Percentiles rank a stretch among this genome's conserved stretches.
phyloP scores from a whole-genome alignment of 768 basidiomycete species.

The Lenzites betulinus region DNA sequence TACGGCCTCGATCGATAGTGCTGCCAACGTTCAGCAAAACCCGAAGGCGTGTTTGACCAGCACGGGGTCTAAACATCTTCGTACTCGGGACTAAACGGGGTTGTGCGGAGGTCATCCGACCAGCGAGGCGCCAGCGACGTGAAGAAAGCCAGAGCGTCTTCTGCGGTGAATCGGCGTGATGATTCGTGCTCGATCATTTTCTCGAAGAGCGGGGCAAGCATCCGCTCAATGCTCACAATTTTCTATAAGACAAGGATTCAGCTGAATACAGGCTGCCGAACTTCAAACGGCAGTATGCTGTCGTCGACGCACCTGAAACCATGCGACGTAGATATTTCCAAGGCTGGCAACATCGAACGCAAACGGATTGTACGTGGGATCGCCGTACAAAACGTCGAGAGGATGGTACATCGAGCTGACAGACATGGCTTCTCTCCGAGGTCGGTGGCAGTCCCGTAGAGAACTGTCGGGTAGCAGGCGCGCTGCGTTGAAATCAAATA shows the following conservation, averaged over 20 bases:
- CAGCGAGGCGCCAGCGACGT: not conserved
- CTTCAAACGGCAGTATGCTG: no score
- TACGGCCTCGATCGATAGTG: not conserved
- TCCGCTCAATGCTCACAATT: not conserved
- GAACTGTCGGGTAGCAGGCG: not conserved
- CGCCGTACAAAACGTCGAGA: not conserved
- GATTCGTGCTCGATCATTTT: not conserved
- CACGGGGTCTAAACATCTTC: not conserved
- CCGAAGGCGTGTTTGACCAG: not conserved
- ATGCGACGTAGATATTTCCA: not conserved
- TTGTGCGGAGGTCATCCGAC: not conserved
- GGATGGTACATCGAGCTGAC: not conserved
- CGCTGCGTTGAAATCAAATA: no score
- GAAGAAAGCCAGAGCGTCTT: not conserved
- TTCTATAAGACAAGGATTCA: not conserved
- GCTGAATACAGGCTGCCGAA: no score
- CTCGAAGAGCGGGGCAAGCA: not conserved
- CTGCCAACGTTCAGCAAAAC: not conserved
- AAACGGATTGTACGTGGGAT: constrained; percentile 1
- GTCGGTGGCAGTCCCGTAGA: not conserved
- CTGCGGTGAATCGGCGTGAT: not conserved
- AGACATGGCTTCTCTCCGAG: not conserved
- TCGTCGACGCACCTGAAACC: not conserved
- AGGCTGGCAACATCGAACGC: constrained; percentile 1
- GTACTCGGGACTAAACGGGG: not conserved